A percentile compares a stretch with the other conserved stretches of the same genome.
phyloP scores from a whole-genome alignment of 345 rosid species.

The Brassica nigra region DNA sequence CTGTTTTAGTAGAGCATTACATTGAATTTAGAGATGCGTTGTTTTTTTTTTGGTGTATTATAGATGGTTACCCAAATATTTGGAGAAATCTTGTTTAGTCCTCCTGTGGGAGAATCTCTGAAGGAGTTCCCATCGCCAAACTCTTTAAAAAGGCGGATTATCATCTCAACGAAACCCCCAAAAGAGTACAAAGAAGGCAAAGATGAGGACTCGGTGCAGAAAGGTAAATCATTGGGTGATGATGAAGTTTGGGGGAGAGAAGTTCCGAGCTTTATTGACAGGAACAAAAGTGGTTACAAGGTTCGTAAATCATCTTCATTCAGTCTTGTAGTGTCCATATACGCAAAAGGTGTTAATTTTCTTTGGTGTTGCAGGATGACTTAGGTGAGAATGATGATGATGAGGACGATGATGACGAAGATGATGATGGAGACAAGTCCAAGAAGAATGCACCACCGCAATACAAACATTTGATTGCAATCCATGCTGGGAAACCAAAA shows the following conservation, averaged over 20 bases:
- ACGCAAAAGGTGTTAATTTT: background rate
- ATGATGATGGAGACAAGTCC: conserved; percentile 32
- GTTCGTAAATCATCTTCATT: conserved; percentile 15
- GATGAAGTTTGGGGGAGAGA: conserved; percentile 87
- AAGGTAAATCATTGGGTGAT: conserved; percentile 49
- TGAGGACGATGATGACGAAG: conserved; percentile 46
- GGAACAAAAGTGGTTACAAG: conserved; percentile 27
- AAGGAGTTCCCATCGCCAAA: conserved; percentile 79
- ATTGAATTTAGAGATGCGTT: conserved; percentile 3
- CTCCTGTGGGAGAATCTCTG: conserved; percentile 61
- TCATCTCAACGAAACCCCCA: conserved; percentile 89
- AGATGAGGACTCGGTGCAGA: conserved; percentile 38
- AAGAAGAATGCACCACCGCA: conserved; percentile 42
- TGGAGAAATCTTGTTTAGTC: conserved; percentile 71
- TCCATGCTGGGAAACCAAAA: conserved; percentile 54
- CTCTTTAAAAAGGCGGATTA: conserved; percentile 56
- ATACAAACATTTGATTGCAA: conserved; percentile 51
- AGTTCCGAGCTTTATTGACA: conserved; percentile 49
- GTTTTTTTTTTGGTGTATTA: conserved; percentile 17
- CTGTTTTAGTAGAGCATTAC: background rate
- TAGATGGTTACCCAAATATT: conserved; percentile 80
- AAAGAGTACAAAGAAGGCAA: conserved; percentile 59
- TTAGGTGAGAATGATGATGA: conserved; percentile 37
- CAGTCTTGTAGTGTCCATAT: conserved; percentile 15
- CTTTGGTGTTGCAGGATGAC: conserved; percentile 46